Conservation (phyloP, 2,329 filamentous ascomycete species). For the Nemania diffusa region DNA sequence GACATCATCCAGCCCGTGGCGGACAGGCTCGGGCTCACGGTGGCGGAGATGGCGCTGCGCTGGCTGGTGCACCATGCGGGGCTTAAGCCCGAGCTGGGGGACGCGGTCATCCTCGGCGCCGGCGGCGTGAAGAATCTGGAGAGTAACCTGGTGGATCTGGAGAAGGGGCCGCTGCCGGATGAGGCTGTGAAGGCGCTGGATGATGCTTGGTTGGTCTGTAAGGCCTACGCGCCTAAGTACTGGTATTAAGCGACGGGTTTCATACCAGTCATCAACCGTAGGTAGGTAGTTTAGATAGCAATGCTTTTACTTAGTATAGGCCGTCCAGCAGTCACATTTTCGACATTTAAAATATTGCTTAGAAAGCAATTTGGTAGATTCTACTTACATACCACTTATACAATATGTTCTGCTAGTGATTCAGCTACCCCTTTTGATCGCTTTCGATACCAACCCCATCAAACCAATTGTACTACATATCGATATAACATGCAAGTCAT, state of each 20-base stretch:
- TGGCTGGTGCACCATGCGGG: conserved; percentile 54
- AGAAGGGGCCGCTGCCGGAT: conserved; percentile 53
- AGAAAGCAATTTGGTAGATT: too few species aligned
- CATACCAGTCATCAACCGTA: background rate
- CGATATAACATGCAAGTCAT: too few species aligned
- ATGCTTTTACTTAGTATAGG: too few species aligned
- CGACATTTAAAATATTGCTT: too few species aligned
- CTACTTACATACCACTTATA: too few species aligned
- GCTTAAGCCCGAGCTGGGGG: conserved; percentile 47
- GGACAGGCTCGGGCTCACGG: conserved; percentile 50
- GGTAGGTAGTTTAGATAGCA: too few species aligned
- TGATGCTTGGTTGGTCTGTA: conserved; percentile 27
- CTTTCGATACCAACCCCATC: too few species aligned
- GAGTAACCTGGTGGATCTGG: conserved; percentile 50
- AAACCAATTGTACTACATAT: too few species aligned
- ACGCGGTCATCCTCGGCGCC: conserved; percentile 52
- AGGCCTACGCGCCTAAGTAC: conserved; percentile 10
- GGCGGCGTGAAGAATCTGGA: conserved; percentile 51
- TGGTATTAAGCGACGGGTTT: background rate
- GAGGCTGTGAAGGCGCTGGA: conserved; percentile 28
- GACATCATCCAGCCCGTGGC: conserved; percentile 45
- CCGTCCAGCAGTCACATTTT: too few species aligned
- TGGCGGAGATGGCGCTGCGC: conserved; percentile 54
- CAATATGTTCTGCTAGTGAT: too few species aligned
- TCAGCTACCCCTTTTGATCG: too few species aligned